Evolutionary conservation across 2,329 filamentous ascomycete species (phyloP).

Genomic region (Phaeosphaeria sp.): DNA sequence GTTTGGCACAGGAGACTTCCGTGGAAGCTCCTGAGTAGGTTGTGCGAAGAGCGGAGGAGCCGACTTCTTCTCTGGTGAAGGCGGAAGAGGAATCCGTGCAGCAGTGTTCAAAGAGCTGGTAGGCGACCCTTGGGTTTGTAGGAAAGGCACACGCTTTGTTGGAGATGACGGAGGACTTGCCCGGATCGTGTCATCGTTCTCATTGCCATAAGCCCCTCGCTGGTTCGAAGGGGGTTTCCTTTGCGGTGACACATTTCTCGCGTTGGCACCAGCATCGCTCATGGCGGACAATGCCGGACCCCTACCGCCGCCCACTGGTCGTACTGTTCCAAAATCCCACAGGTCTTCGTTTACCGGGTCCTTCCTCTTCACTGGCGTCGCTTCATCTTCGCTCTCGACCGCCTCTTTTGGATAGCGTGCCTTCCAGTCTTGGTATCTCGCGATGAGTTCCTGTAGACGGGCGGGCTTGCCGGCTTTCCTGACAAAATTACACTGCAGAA

Average conservation of each 20-base stretch:
- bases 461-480: slow-evolving; percentile 91
- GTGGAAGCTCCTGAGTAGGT: slow-evolving; percentile 32
- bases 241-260: slow-evolving; percentile 57
- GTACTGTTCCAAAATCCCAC: slow-evolving; percentile 98
- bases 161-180: slow-evolving; percentile 51
- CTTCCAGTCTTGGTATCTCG: slow-evolving; percentile 86
- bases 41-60: slow-evolving; percentile 43
- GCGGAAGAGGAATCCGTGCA: slow-evolving; percentile 53
- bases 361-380: slow-evolving; percentile 44
- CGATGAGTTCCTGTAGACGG: slow-evolving; percentile 96
- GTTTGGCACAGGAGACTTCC: slow-evolving; percentile 41
- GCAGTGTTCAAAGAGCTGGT: slow-evolving; percentile 50
- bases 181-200: slow-evolving; percentile 48
- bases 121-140: slow-evolving; percentile 46
- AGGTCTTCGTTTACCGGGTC: slow-evolving; percentile 77
- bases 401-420: slow-evolving; percentile 77
- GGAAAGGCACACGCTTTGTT: slow-evolving; percentile 46
- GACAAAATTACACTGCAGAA: slow-evolving; percentile 90
- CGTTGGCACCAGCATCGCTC: slow-evolving; percentile 83
- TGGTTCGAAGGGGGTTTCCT: slow-evolving; percentile 42
- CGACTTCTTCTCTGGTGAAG: slow-evolving; percentile 52
- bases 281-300: slow-evolving; percentile 72
- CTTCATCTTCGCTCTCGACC: slow-evolving; percentile 53
- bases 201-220: slow-evolving; percentile 36
- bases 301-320: slow-evolving; percentile 64